Evolutionary conservation across 768 basidiomycete species (phyloP).

Genomic region (Lactarius indigo): DNA sequence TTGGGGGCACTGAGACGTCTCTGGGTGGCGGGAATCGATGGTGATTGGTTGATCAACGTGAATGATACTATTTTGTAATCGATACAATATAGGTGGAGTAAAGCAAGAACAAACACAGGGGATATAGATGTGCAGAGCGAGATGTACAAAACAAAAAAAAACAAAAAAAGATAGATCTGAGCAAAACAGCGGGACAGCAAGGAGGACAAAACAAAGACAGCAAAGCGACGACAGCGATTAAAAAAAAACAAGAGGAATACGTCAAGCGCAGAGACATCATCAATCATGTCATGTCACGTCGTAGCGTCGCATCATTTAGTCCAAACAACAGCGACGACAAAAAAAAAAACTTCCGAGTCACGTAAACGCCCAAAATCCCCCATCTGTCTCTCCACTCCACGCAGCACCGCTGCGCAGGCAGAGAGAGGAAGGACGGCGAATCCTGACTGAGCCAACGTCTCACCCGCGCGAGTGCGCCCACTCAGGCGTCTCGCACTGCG

Average conservation of each 20-base stretch:
- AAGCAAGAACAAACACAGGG: background rate
- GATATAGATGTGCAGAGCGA: background rate
- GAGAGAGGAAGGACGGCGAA: too few relatives aligned
- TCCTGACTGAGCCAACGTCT: too few relatives aligned
- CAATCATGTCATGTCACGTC: background rate
- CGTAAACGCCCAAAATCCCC: background rate
- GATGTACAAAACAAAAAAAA: background rate
- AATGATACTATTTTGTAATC: background rate
- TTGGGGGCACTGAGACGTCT: background rate
- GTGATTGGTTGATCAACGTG: background rate
- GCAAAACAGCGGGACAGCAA: background rate
- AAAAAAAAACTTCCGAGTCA: background rate
- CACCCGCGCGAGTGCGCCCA: background rate
- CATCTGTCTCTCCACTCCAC: too few relatives aligned
- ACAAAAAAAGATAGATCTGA: background rate
- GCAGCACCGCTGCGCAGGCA: too few relatives aligned
- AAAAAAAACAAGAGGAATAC: background rate
- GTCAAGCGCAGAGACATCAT: background rate
- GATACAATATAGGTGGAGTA: background rate
- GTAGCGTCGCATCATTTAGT: background rate
- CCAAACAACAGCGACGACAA: background rate
- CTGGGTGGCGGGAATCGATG: background rate
- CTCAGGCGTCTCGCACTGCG: background rate
- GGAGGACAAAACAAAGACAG: background rate
- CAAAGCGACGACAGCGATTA: background rate